Percentiles rank a stretch among this genome's conserved stretches.
Conservation (phyloP, 306 rosid genomes). For the Lablab purpureus region DNA sequence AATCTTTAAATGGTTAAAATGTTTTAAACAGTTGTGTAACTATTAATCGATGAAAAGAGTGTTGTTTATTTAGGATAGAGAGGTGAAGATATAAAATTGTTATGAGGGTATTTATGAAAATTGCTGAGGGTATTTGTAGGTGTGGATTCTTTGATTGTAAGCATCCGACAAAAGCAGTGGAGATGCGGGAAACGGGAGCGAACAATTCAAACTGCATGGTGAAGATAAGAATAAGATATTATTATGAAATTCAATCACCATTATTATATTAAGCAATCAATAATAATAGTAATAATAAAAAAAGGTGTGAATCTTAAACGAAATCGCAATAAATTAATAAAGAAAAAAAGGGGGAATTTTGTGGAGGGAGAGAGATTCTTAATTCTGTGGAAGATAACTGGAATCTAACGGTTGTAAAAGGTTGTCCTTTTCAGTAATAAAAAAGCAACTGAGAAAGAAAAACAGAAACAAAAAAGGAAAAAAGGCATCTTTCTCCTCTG, state of each 20-base stretch:
- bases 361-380: slow-evolving; percentile 67
- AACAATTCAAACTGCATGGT: slow-evolving; percentile 60
- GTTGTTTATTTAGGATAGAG: no score
- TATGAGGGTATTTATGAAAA: slow-evolving; percentile 22
- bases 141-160: slow-evolving; percentile 63
- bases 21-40: no score
- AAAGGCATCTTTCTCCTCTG: slow-evolving; percentile 59
- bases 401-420: slow-evolving; percentile 79
- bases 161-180: slow-evolving; percentile 78
- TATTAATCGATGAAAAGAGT: no score
- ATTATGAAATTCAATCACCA: slow-evolving; percentile 18
- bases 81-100: background rate
- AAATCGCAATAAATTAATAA: slow-evolving; percentile 21
- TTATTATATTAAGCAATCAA: slow-evolving; percentile 11
- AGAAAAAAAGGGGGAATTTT: slow-evolving; percentile 39
- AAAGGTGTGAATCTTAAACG: slow-evolving; percentile 48
- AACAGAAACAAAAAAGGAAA: slow-evolving; percentile 31
- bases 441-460: slow-evolving; percentile 5
- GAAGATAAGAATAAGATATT: slow-evolving; percentile 52
- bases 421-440: slow-evolving; percentile 49
- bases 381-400: slow-evolving; percentile 57
- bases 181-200: slow-evolving; percentile 67
- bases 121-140: background rate
- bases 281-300: background rate
- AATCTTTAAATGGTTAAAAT: no score